These are phyloP conservation scores for Wickerhamiella slavikovae DNA, from an alignment of 805 yeast genomes.

Conservation along the genomic window DNA sequence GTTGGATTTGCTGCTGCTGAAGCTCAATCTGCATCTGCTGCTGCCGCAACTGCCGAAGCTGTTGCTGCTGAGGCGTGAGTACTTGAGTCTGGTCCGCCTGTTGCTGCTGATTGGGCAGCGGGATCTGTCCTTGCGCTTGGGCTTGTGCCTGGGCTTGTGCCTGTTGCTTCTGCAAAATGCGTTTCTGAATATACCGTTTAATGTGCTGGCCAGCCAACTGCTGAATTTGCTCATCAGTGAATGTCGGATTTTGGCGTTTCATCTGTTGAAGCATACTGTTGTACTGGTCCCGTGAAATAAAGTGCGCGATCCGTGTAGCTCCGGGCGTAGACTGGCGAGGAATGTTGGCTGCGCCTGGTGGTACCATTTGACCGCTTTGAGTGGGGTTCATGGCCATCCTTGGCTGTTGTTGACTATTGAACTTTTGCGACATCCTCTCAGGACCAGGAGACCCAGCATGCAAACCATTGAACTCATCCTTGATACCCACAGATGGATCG, in stretches of 20 bases:
- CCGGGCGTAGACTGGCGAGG: slow-evolving; percentile 3
- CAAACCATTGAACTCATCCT: too few relatives aligned
- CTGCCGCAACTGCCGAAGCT: background rate
- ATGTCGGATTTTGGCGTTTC: slow-evolving; percentile 8
- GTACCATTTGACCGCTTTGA: too few relatives aligned
- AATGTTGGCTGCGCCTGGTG: background rate
- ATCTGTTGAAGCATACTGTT: slow-evolving; percentile 9
- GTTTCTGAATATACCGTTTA: slow-evolving; percentile 9
- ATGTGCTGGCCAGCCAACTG: slow-evolving; percentile 10
- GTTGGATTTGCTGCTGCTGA: slow-evolving; percentile 1
- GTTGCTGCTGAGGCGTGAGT: background rate
- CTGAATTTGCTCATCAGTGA: slow-evolving; percentile 11
- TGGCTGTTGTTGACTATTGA: too few relatives aligned
- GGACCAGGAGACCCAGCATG: too few relatives aligned
- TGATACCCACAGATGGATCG: too few relatives aligned
- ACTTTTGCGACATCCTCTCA: too few relatives aligned
- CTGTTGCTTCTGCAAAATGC: slow-evolving; percentile 5
- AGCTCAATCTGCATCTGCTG: background rate
- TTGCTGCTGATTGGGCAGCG: background rate
- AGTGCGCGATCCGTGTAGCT: slow-evolving; percentile 4
- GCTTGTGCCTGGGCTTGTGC: slow-evolving; percentile 5
- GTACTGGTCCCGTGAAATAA: slow-evolving; percentile 8
- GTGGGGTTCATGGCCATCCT: too few relatives aligned
- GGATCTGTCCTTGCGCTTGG: slow-evolving; percentile 3
- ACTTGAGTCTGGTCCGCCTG: background rate